Conservation (phyloP, 139 green algal genomes). For the Klebsormidium nitens region DNA sequence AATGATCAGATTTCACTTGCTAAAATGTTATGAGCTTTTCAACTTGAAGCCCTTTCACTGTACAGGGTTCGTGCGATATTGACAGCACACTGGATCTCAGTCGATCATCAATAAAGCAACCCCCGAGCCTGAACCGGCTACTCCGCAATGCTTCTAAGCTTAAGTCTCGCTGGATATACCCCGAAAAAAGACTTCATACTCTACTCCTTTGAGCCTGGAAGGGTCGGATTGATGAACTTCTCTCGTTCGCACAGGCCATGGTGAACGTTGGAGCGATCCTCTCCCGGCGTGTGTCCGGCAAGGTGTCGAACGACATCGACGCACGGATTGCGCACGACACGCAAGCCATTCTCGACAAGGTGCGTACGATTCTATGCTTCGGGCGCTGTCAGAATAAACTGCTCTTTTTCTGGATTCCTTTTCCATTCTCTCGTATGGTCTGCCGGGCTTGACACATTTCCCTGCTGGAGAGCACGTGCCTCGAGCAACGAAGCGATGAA, state of each 20-base stretch:
- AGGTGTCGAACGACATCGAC: slow-evolving; percentile 42
- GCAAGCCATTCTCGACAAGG: slow-evolving; percentile 36
- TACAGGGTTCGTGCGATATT: too few species aligned
- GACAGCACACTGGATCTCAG: neutral
- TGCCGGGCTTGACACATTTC: too few species aligned
- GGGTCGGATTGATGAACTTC: neutral
- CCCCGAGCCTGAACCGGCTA: neutral
- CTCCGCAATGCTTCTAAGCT: too few species aligned
- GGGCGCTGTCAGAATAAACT: too few species aligned
- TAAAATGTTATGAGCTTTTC: neutral
- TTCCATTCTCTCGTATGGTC: too few species aligned
- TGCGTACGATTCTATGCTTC: slow-evolving; percentile 13
- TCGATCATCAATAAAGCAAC: neutral
- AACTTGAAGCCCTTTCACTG: too few species aligned
- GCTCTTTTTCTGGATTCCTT: too few species aligned
- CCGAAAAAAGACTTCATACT: neutral
- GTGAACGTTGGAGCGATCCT: slow-evolving; percentile 39
- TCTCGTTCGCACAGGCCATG: slow-evolving; percentile 24
- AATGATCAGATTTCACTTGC: neutral
- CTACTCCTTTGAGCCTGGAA: neutral
- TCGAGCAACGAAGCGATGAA: too few species aligned
- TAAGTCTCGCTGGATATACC: too few species aligned
- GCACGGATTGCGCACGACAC: slow-evolving; percentile 37
- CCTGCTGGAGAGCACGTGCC: too few species aligned
- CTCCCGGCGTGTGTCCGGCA: slow-evolving; percentile 15